A percentile compares a stretch with the other conserved stretches of the same genome.
These are phyloP conservation scores for Poa pratensis DNA, from an alignment of 176 grass and related monocot species.

Conservation along the genomic window DNA sequence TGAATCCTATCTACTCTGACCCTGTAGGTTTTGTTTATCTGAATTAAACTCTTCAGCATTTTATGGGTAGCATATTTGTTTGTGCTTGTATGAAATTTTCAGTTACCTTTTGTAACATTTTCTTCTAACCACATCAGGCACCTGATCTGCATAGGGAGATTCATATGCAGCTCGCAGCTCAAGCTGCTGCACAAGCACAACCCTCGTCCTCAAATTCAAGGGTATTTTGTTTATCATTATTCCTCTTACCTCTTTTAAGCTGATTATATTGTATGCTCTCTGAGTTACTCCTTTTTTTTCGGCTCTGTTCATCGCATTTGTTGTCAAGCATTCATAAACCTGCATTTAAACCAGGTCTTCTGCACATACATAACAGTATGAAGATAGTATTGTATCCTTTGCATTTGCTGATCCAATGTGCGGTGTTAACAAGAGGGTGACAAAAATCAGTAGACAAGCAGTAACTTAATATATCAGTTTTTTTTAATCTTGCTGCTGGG, in stretches of 20 bases:
- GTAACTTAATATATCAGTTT: not conserved
- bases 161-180: constrained; percentile 65
- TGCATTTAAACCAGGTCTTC: not conserved
- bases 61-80: not conserved
- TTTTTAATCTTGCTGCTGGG: not conserved
- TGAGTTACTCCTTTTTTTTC: not conserved
- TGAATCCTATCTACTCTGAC: not conserved
- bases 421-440: not conserved
- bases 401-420: not conserved
- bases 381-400: not conserved
- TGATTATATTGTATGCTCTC: not conserved
- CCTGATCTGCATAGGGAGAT: constrained; percentile 73
- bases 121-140: constrained; percentile 40
- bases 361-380: not conserved
- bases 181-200: constrained; percentile 46
- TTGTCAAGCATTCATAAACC: not conserved
- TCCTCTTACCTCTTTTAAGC: not conserved
- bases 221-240: constrained; percentile 47
- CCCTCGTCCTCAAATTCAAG: constrained; percentile 50
- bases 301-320: constrained; percentile 20
- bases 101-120: constrained; percentile 25
- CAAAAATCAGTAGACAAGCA: not conserved
- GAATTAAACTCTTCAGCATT: not conserved
- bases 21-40: not conserved
- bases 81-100: not conserved